phyloP scores from a whole-genome alignment of 805 yeast species.

The Cyberlindnera petersonii region DNA sequence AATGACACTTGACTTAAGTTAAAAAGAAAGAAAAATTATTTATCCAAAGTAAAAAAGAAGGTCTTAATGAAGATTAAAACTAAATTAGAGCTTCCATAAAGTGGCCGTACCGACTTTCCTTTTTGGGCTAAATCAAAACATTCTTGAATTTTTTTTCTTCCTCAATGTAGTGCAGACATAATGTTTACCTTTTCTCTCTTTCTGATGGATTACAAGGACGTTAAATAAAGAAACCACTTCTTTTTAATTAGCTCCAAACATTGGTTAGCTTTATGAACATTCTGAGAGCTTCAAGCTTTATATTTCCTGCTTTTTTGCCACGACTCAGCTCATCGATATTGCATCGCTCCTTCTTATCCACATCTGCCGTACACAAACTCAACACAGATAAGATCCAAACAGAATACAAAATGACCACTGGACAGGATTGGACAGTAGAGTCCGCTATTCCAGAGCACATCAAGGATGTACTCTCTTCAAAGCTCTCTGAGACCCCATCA shows the following conservation, averaged over 20 bases:
- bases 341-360: background rate
- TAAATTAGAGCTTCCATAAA: too few relatives aligned
- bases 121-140: slow-evolving; percentile 8
- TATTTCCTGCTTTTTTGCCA: background rate
- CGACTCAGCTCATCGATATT: slow-evolving; percentile 1
- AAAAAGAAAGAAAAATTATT: too few relatives aligned
- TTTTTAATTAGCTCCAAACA: too few relatives aligned
- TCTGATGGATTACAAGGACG: background rate
- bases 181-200: background rate
- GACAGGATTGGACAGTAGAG: slow-evolving; percentile 48
- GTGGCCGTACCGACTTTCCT: slow-evolving; percentile 3
- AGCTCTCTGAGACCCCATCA: slow-evolving; percentile 23
- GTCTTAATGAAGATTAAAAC: too few relatives aligned
- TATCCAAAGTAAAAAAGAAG: too few relatives aligned
- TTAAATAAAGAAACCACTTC: too few relatives aligned
- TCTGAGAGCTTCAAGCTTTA: background rate
- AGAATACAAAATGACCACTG: slow-evolving; percentile 13
- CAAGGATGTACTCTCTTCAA: slow-evolving; percentile 30
- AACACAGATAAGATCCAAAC: background rate
- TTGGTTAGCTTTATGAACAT: slow-evolving; percentile 2
- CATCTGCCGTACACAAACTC: background rate
- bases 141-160: slow-evolving; percentile 2
- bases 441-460: slow-evolving; percentile 47
- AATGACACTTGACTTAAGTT: too few relatives aligned
- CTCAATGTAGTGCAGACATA: too few relatives aligned